phyloP scores from a whole-genome alignment of 202 grass and related monocot genomes.

The Brachypodium distachyon region DNA sequence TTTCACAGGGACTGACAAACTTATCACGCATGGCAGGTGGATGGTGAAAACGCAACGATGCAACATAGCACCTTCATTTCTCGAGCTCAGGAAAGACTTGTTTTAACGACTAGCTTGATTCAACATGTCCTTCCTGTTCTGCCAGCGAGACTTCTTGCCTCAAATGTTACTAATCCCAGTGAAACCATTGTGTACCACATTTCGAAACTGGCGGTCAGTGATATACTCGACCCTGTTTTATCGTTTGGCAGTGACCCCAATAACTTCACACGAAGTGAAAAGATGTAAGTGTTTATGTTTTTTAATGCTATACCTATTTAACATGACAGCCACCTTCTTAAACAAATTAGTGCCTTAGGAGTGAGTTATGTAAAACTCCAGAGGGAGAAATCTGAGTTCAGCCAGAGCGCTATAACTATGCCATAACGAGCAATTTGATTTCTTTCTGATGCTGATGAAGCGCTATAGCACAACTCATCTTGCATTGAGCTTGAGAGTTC shows the following conservation, averaged over 20 bases:
- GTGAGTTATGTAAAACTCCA: background rate
- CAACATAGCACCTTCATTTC: background rate
- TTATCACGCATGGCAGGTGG: slow-evolving; percentile 29
- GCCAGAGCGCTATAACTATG: background rate
- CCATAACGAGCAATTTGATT: slow-evolving; percentile 8
- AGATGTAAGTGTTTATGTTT: slow-evolving; percentile 13
- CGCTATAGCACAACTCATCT: background rate
- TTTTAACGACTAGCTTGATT: slow-evolving; percentile 30
- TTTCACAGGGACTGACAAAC: slow-evolving; percentile 14
- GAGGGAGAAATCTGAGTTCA: background rate
- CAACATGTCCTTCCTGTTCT: slow-evolving; percentile 38
- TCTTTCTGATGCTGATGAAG: background rate
- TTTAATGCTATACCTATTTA: background rate
- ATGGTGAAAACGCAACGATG: background rate
- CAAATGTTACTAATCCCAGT: background rate
- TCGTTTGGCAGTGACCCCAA: background rate
- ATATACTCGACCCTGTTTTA: background rate
- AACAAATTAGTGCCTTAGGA: background rate
- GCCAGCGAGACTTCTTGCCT: slow-evolving; percentile 21
- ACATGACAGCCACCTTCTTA: background rate
- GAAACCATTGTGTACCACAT: slow-evolving; percentile 28
- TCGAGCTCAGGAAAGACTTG: slow-evolving; percentile 31
- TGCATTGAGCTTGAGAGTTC: background rate
- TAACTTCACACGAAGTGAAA: background rate
- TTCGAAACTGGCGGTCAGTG: slow-evolving; percentile 24